These are phyloP conservation scores for Phyllosticta paracitricarpa DNA, from an alignment of 2,329 filamentous ascomycete genomes.

Conservation along the genomic window DNA sequence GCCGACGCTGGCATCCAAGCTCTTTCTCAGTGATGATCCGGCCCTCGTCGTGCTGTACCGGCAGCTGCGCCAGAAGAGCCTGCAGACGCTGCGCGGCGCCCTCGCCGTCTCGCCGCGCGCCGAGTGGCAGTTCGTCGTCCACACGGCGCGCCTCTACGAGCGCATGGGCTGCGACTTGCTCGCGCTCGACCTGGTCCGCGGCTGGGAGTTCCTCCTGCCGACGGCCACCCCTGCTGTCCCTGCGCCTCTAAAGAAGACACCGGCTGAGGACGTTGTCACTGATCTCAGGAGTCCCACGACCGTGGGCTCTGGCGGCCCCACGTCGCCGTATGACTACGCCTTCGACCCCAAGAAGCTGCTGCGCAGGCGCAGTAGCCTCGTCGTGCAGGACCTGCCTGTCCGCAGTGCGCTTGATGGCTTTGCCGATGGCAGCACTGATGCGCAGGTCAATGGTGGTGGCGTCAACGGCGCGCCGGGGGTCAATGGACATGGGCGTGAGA, in stretches of 20 bases:
- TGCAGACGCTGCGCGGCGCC: conserved; percentile 78
- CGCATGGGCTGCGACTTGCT: conserved; percentile 91
- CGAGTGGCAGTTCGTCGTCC: conserved; percentile 83
- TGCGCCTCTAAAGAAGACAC: conserved; percentile 14
- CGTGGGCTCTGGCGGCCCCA: conserved; percentile 12
- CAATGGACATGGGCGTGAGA: conserved; percentile 11
- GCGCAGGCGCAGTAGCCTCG: conserved; percentile 62
- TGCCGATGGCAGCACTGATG: neutral
- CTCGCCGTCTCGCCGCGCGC: conserved; percentile 66
- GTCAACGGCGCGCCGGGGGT: neutral
- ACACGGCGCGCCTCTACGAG: conserved; percentile 74
- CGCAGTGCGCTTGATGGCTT: conserved; percentile 14
- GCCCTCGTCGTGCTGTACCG: conserved; percentile 79
- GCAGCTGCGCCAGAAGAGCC: conserved; percentile 68
- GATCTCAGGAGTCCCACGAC: conserved; percentile 12
- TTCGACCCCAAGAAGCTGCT: conserved; percentile 58
- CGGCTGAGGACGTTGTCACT: neutral
- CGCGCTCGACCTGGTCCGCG: conserved; percentile 72
- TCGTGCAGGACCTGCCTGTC: conserved; percentile 64
- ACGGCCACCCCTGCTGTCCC: conserved; percentile 13
- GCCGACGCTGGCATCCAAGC: conserved; percentile 61
- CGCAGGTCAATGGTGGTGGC: conserved; percentile 14
- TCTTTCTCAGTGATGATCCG: conserved; percentile 84
- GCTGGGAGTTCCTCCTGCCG: conserved; percentile 62
- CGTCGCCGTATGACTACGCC: conserved; percentile 20